Base-by-base conservation (phyloP, 2,329 filamentous ascomycete genomes). In the Cryphonectria naterciae region DNA sequence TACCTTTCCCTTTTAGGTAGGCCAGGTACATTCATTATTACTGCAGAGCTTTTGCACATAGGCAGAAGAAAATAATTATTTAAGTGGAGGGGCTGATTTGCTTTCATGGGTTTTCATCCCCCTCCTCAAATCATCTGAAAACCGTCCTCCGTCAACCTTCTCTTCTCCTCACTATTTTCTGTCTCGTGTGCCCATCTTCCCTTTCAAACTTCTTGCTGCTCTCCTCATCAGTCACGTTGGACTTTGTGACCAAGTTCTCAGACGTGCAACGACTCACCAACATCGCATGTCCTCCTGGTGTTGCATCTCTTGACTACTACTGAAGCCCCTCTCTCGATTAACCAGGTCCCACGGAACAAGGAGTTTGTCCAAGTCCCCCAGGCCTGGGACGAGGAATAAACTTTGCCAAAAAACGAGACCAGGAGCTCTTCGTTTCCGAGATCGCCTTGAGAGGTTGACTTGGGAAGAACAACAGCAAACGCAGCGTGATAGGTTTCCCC, bases 291-390 rank as follows among this genome's bases (percentile, higher is more conserved):
- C 25, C 35, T 60, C 6, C 39, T 46, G 37, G 63, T 52, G 49
- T 49, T 54, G 39, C 64, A 61, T 32, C 22, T 71, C 37, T 41
- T 64, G 39, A 46, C 32, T 49, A n/a, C 46, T 49, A 49, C 22
- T 62, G 61, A 35, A 35, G 37, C 54, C 61, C 70, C 39, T 69
- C 39, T 68, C 69, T 72, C 49, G 71, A 72, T 72, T 68, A 71
- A 64, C 41, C 41, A 68, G 64, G 68, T 74, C 63, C 68, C 62
- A 72, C 68, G 72, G 73, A 67, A 65, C 68, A 68, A 72, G 60
- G 25, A 67, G 67, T 71, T 37, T 67, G 32, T 70, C 60, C 65
- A 68, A 67, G 46, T 65, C 67, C 68, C 62, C 39, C 68, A 46
- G 22, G 7, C 64, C 67, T 37, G 41, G 46, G 37, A 65, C 22